Evolutionary conservation across 257 asterid genomes (phyloP), one percentile per base, ranked within the genome.

Genomic region (Salvia rosmarinus): DNA sequence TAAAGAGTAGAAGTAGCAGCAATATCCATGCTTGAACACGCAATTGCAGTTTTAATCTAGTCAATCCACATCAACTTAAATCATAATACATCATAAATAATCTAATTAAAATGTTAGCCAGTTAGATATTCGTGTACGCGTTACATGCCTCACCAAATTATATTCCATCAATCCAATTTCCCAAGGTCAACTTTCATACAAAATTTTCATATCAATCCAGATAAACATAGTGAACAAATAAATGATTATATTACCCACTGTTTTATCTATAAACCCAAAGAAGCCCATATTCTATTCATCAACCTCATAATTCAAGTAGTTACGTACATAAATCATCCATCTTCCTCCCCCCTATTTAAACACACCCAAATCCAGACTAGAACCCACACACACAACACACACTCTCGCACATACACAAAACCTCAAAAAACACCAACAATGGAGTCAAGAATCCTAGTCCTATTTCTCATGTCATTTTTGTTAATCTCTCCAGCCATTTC

Each of bases 401-500:
- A n/a, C 57, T 16, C 28, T 6, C 32, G 25, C 46, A 68, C 44
- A 71, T 9, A 40, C 10, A 30, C 21, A 50, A 46, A 39, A 7
- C 55, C 25, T 12, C 23, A 17, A 72, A 28, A 21, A 57, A 2
- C 6, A 19, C 52, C 50, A 65, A 14, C 56, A 75, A 84, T 82
- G 86, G 76, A 25, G 8, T 17, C 19, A 57, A 64, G 10, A 49
- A 44, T 50, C 68, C 42, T 70, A 70, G 34, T 68, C 71, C 35
- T 82, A 57, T 49, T 82, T 17, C 9, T 78, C 3, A 6, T 61
- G 9, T 75, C 80, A 5, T 35, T 40, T 32, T 56, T 74, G 43
- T 67, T 79, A 39, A 3, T 83, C 44, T 79, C 86, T 35, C 78
- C 85, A 7, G 34, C 78, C 21, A 58, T 81, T 17, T 85, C 80